Conservation (phyloP, 1,284 basidiomycete genomes). For the Moniliella sp. region DNA sequence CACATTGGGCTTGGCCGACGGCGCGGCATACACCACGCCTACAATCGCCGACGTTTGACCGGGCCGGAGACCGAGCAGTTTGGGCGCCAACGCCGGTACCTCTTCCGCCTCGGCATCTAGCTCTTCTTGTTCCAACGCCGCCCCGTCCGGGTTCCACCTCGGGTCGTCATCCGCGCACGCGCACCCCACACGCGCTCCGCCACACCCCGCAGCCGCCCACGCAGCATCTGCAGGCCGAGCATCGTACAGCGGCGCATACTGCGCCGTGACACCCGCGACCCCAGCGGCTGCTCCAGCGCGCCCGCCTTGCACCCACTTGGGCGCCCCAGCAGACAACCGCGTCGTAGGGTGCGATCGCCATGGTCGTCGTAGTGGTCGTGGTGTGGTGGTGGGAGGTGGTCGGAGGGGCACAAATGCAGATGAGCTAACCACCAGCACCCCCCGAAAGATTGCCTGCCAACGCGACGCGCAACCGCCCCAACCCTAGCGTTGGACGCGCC, state of each 20-base stretch:
- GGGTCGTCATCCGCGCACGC: conserved; percentile 1
- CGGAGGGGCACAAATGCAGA: too few species aligned
- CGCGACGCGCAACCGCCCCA: too few species aligned
- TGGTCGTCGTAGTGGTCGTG: too few species aligned
- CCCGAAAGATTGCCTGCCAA: too few species aligned
- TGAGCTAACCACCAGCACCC: too few species aligned
- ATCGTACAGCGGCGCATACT: conserved; percentile 30
- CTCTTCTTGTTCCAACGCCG: conserved; percentile 1
- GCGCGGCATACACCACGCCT: conserved; percentile 88
- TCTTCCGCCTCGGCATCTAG: conserved; percentile 1
- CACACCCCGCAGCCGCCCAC: conserved; percentile 13
- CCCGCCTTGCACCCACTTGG: too few species aligned
- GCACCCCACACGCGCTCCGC: conserved; percentile 9
- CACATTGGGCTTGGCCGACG: conserved; percentile 92
- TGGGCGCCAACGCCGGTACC: not conserved
- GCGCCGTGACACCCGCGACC: conserved; percentile 8
- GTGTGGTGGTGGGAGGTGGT: too few species aligned
- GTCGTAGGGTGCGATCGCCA: too few species aligned
- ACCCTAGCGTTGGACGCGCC: too few species aligned
- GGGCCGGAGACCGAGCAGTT: conserved; percentile 64
- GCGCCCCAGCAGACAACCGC: too few species aligned
- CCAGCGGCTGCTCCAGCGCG: too few species aligned
- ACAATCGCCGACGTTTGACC: conserved; percentile 68
- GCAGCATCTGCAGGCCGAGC: conserved; percentile 26
- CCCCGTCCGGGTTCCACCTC: conserved; percentile 5